Evolutionary conservation across 2,329 filamentous ascomycete genomes (phyloP).

Genomic region (Cordyceps pruinosa): DNA sequence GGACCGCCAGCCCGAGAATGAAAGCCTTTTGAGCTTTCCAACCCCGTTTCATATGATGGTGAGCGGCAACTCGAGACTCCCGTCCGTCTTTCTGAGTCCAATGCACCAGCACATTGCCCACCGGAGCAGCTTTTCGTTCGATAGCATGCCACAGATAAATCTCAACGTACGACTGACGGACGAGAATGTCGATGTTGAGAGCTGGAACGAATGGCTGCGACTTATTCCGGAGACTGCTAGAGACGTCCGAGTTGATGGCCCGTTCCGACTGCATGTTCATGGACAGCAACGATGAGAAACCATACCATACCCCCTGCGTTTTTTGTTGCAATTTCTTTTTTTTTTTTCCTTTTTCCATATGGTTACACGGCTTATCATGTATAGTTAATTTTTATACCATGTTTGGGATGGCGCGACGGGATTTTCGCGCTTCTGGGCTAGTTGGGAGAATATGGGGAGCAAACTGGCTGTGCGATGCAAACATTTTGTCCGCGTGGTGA

Average conservation of each 20-base stretch:
- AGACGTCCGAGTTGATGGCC: slow-evolving; percentile 49
- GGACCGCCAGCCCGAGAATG: slow-evolving; percentile 41
- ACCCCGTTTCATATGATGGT: slow-evolving; percentile 51
- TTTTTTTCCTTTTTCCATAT: background rate
- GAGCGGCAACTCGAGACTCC: slow-evolving; percentile 44
- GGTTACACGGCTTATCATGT: slow-evolving; percentile 3
- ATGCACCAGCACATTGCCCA: slow-evolving; percentile 35
- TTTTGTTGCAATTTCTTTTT: background rate
- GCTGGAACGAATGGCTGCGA: slow-evolving; percentile 52
- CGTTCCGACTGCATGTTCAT: slow-evolving; percentile 25
- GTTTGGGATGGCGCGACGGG: background rate
- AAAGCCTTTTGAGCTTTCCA: slow-evolving; percentile 42
- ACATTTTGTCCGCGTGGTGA: background rate
- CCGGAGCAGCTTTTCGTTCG: slow-evolving; percentile 32
- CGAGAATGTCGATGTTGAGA: slow-evolving; percentile 44
- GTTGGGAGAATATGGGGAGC: background rate
- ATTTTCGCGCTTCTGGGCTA: background rate
- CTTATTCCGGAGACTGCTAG: slow-evolving; percentile 50
- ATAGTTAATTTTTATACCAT: slow-evolving; percentile 2
- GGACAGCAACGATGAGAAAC: background rate
- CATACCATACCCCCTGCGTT: background rate
- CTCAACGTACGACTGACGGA: slow-evolving; percentile 45
- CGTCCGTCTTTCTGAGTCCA: slow-evolving; percentile 50
- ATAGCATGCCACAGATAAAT: slow-evolving; percentile 42
- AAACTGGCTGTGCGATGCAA: slow-evolving; percentile 9